A percentile compares a stretch with the other conserved stretches of the same genome.
phyloP scores from a whole-genome alignment of 225 moss, liverwort and hornwort genomes.

The Sphagnum contortum region DNA sequence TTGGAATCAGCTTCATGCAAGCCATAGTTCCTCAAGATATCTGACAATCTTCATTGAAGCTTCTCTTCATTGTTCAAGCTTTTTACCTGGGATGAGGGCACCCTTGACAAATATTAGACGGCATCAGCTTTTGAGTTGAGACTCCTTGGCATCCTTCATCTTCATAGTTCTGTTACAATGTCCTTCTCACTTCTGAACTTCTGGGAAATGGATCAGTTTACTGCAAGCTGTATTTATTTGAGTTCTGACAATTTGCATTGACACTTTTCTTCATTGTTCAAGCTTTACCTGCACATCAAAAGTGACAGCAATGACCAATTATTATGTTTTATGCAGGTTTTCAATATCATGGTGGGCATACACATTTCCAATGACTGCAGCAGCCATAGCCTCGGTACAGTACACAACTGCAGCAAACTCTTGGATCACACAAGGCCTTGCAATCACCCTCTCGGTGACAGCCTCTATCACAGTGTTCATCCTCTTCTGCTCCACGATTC shows the following conservation, averaged over 20 bases:
- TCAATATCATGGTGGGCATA: conserved; percentile 52
- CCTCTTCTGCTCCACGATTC: conserved; percentile 32
- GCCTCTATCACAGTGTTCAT: conserved; percentile 24
- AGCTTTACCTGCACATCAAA: not conserved
- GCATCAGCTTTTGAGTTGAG: not conserved
- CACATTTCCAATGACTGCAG: conserved; percentile 47
- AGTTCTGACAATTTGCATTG: not conserved
- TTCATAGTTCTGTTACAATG: not conserved
- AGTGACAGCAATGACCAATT: not conserved
- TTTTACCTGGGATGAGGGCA: too few relatives aligned
- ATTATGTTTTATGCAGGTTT: conserved; percentile 21
- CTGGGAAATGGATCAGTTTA: too few relatives aligned
- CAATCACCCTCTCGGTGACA: conserved; percentile 18
- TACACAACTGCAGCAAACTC: conserved; percentile 24
- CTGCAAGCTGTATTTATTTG: not conserved
- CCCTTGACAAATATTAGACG: too few relatives aligned
- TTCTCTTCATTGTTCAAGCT: too few relatives aligned
- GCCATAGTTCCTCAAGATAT: too few relatives aligned
- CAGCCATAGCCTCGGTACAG: conserved; percentile 26
- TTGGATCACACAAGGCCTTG: conserved; percentile 18
- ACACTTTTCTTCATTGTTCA: not conserved
- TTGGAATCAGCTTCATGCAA: too few relatives aligned
- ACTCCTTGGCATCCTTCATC: not conserved
- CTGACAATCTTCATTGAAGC: too few relatives aligned
- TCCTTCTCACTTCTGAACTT: too few relatives aligned